Conservation (phyloP, 306 rosid species). For the Mucuna pruriens region DNA sequence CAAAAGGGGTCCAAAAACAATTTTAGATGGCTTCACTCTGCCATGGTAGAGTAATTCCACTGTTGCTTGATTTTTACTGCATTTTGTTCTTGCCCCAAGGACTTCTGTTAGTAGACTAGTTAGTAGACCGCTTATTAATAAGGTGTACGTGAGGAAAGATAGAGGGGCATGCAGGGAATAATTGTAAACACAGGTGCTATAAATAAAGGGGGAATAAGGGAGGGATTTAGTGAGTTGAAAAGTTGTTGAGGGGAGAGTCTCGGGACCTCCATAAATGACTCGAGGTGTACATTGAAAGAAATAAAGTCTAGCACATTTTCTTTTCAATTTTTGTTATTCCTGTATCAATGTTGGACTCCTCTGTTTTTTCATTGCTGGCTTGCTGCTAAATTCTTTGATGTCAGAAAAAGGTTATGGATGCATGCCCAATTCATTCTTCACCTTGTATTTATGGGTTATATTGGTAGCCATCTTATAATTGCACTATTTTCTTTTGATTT, state of each 20-base stretch:
- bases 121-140: background rate
- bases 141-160: background rate
- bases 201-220: background rate
- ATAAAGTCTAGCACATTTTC: background rate
- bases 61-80: background rate
- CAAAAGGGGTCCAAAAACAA: background rate
- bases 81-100: background rate
- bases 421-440: conserved; percentile 1
- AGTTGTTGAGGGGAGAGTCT: background rate
- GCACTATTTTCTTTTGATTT: background rate
- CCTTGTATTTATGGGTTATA: background rate
- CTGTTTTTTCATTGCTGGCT: background rate
- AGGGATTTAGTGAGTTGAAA: background rate
- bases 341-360: background rate
- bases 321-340: background rate
- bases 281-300: background rate
- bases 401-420: conserved; percentile 7
- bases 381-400: background rate
- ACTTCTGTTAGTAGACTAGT: background rate
- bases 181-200: background rate
- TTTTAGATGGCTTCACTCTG: background rate
- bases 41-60: background rate
- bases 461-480: conserved; percentile 3
- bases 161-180: background rate
- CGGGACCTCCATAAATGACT: background rate